Evolutionary conservation across 2,329 filamentous ascomycete genomes (phyloP), one percentile per base, ranked within the genome.

Genomic region (Botrytis fragariae): DNA sequence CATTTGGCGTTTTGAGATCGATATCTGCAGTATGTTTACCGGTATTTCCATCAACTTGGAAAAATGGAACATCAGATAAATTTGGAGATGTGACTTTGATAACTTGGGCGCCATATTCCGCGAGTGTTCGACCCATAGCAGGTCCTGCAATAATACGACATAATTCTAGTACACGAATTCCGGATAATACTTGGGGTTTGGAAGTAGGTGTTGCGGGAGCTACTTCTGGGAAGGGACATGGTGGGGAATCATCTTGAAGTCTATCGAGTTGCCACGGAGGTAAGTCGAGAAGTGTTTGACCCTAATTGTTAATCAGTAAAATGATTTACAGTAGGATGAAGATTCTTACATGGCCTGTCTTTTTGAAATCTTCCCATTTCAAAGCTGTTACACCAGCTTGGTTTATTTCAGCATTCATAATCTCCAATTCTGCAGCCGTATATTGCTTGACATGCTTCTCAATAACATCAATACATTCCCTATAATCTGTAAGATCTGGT

Each of bases 81-180:
- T 88, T 84, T 0, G 90, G 87, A 12, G 88, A 89, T 4, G 91
- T 93, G 63, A 94, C 85, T 77, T 93, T 92, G 76, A 94, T 85
- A 0, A 94, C 91, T 71, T 91, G 87, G 12, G 92, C 92, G 3
- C 92, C 92, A 79, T 93, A 91, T 75, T 93, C 92, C n/a, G 90
- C 91, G 0, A 94, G 85, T 2, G 90, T 90, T 44, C 91, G 88
- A 4, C 89, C 89, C 76, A 94, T 90, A 7, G 90, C 88, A n/a
- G 92, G 92, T 0, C 91, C 92, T 5, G 92, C 92, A 75, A 94
- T 93, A 78, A 94, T 90, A 59, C 92, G 89, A 79, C 91, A 92
- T 44, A 94, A 83, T 79, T 95, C 92, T 8, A 94, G 85, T 9
- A 94, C 91, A 76, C 91, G 91, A 80, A 94, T 85, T 0, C 92